Conservation (phyloP, 176 grass and related monocot species). For the Elaeis guineensis region DNA sequence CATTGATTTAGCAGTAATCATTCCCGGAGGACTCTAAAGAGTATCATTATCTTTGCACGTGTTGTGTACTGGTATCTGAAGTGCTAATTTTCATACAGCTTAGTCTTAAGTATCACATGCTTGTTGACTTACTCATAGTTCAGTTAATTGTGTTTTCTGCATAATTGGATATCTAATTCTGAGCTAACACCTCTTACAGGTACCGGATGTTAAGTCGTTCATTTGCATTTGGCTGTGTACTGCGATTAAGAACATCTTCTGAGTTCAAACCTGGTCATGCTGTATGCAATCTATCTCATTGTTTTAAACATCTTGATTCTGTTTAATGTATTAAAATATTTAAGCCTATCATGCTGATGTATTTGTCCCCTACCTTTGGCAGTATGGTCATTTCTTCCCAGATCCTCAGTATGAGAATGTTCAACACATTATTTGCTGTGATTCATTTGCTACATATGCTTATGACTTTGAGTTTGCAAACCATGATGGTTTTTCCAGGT, state of each 20-base stretch:
- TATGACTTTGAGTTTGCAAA: conserved; percentile 84
- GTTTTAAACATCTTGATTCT: no score
- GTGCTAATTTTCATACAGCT: no score
- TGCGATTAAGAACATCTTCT: conserved; percentile 91
- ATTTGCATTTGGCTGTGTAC: conserved; percentile 95
- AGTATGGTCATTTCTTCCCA: conserved; percentile 97
- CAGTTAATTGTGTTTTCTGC: no score
- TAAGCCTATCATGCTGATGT: neutral
- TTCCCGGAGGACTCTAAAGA: no score
- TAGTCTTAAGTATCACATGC: no score
- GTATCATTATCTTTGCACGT: no score
- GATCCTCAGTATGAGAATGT: conserved; percentile 98
- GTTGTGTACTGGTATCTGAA: no score
- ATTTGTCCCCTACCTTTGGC: conserved; percentile 11
- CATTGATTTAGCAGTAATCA: no score
- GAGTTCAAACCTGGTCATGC: conserved; percentile 71
- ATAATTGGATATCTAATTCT: no score
- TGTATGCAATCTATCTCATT: conserved; percentile 40
- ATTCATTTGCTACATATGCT: conserved; percentile 97
- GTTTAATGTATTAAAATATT: no score
- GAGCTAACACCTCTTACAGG: conserved; percentile 31
- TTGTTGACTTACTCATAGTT: no score
- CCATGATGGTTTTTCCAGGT: conserved; percentile 80
- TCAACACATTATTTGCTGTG: conserved; percentile 97
- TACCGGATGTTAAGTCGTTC: conserved; percentile 84